These are phyloP conservation scores for Trametes versicolor DNA, from an alignment of 1,284 basidiomycete genomes.

Conservation along the genomic window DNA sequence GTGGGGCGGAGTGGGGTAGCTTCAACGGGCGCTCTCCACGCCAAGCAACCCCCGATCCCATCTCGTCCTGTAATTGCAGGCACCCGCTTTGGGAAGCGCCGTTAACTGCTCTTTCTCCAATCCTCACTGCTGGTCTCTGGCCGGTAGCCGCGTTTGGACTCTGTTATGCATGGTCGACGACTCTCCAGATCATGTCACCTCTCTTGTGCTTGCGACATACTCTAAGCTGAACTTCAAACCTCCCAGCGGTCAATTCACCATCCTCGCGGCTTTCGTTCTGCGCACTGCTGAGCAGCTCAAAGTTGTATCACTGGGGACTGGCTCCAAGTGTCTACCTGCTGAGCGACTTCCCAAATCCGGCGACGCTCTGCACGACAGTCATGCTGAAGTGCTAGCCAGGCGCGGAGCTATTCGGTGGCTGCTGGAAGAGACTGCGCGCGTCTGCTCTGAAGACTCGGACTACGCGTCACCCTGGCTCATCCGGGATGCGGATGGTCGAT, in stretches of 20 bases:
- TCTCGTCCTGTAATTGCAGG: constrained; percentile 6
- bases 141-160: background rate
- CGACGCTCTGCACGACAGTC: constrained; percentile 88
- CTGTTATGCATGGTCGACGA: constrained; percentile 32
- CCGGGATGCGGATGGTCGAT: constrained; percentile 50
- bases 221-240: constrained; percentile 56
- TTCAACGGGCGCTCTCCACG: background rate
- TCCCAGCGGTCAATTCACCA: constrained; percentile 63
- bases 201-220: constrained; percentile 54
- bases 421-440: constrained; percentile 69
- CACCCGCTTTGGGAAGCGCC: background rate
- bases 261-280: constrained; percentile 69
- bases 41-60: constrained; percentile 3
- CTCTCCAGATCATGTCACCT: constrained; percentile 39
- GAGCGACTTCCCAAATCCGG: constrained; percentile 72
- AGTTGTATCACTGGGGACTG: constrained; percentile 81
- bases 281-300: constrained; percentile 45
- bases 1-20: constrained; percentile 5
- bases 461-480: constrained; percentile 54
- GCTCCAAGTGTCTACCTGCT: constrained; percentile 87
- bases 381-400: constrained; percentile 90
- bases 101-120: background rate
- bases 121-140: background rate
- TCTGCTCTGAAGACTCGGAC: constrained; percentile 18
- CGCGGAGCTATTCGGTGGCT: constrained; percentile 87